These are phyloP conservation scores for Ceratocystis cacaofunesta DNA, from an alignment of 2,329 filamentous ascomycete genomes.

Conservation along the genomic window DNA sequence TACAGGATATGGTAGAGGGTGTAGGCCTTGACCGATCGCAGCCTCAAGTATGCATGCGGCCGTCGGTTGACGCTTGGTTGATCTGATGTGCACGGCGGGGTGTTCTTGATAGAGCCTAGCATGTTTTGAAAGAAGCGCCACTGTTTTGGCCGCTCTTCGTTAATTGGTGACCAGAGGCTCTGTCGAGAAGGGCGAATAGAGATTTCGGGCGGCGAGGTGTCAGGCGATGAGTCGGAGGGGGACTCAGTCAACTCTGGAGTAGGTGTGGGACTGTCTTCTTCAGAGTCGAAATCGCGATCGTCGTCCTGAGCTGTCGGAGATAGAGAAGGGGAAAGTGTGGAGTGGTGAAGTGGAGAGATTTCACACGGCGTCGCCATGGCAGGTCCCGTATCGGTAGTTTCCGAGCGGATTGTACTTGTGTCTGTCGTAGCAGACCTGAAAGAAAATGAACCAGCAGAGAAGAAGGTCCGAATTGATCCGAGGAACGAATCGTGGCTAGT, in stretches of 20 bases:
- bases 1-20: conserved; percentile 14
- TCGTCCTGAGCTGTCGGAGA: not conserved
- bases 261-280: not conserved
- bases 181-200: not conserved
- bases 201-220: not conserved
- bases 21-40: conserved; percentile 8
- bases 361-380: not conserved
- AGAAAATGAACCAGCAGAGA: not conserved
- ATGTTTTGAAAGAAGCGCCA: not conserved
- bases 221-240: not conserved
- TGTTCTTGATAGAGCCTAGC: not conserved
- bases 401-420: not conserved
- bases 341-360: not conserved
- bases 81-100: not conserved
- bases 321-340: not conserved
- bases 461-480: not conserved
- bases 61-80: not conserved
- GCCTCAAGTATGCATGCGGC: not conserved
- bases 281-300: not conserved
- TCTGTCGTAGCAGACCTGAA: not conserved
- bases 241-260: not conserved
- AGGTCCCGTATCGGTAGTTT: not conserved
- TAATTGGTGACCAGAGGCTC: not conserved
- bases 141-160: not conserved
- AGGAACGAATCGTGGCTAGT: not conserved